Evolutionary conservation across 306 rosid genomes (phyloP).

Genomic region (Vigna unguiculata): DNA sequence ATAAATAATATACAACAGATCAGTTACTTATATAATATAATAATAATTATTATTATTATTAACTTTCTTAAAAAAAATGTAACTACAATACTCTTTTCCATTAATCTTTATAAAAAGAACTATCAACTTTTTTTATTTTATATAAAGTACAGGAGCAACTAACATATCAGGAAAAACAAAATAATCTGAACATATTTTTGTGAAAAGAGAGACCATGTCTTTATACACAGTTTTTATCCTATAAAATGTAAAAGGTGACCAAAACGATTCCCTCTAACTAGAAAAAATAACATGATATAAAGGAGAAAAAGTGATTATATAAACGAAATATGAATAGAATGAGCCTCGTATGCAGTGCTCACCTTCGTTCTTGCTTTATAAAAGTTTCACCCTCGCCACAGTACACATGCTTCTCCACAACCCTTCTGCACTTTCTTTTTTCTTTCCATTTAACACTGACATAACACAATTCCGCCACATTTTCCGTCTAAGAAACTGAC

Average conservation of each 20-base stretch:
- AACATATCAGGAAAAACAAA: neutral
- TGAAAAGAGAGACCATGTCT: neutral
- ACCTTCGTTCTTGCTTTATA: conserved; percentile 43
- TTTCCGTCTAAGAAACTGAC: conserved; percentile 42
- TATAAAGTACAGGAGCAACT: too few relatives aligned
- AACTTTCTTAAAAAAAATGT: too few relatives aligned
- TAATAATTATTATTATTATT: too few relatives aligned
- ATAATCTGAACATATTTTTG: neutral
- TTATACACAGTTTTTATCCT: neutral
- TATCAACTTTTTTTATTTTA: too few relatives aligned
- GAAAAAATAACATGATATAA: neutral
- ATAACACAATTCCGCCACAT: neutral
- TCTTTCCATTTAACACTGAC: neutral
- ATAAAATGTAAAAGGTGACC: neutral
- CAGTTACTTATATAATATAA: too few relatives aligned
- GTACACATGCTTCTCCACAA: conserved; percentile 36
- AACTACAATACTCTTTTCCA: too few relatives aligned
- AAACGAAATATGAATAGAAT: neutral
- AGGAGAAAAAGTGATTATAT: neutral
- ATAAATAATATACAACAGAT: too few relatives aligned
- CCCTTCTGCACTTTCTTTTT: neutral
- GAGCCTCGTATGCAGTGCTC: too few relatives aligned
- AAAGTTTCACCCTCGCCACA: conserved; percentile 35
- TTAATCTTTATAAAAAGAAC: too few relatives aligned
- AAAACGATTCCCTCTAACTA: neutral